phyloP scores from a whole-genome alignment of 2,329 filamentous ascomycete genomes.

The Coniella vitis region DNA sequence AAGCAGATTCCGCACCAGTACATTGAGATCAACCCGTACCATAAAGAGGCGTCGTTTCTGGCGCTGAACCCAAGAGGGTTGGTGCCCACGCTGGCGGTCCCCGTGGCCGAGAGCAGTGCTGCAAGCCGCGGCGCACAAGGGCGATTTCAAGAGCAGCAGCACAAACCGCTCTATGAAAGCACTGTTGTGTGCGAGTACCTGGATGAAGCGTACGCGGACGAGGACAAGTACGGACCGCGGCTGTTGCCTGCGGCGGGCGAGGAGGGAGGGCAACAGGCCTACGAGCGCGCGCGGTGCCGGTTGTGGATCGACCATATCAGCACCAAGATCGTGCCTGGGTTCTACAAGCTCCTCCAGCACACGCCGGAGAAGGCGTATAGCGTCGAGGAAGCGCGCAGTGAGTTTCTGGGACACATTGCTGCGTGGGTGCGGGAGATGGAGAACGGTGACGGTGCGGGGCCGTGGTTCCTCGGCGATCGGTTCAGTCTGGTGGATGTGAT shows the following conservation, averaged over 20 bases:
- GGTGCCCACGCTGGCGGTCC: conserved; percentile 61
- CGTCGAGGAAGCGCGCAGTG: conserved; percentile 46
- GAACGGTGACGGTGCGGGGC: conserved; percentile 33
- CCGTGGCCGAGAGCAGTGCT: conserved; percentile 18
- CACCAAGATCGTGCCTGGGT: conserved; percentile 59
- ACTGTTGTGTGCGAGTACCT: conserved; percentile 69
- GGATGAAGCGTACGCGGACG: conserved; percentile 58
- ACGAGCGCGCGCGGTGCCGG: conserved; percentile 56
- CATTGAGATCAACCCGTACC: conserved; percentile 71
- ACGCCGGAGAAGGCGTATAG: conserved; percentile 41
- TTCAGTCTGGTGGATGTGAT: conserved; percentile 65
- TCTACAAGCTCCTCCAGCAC: conserved; percentile 57
- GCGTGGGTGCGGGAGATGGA: conserved; percentile 56
- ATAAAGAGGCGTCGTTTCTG: conserved; percentile 62
- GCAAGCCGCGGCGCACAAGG: too few species aligned
- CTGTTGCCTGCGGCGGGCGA: conserved; percentile 50
- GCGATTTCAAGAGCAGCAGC: conserved; percentile 21
- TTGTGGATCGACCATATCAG: conserved; percentile 72
- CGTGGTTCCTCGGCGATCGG: conserved; percentile 59
- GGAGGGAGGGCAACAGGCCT: too few species aligned
- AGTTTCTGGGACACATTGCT: conserved; percentile 53
- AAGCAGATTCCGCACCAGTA: conserved; percentile 70
- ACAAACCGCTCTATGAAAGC: conserved; percentile 64
- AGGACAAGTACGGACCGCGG: conserved; percentile 31
- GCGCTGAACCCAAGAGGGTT: conserved; percentile 68